Evolutionary conservation across 2,329 filamentous ascomycete species (phyloP), one percentile per base, ranked within the genome.

Genomic region (Shiraia bambusicola): DNA sequence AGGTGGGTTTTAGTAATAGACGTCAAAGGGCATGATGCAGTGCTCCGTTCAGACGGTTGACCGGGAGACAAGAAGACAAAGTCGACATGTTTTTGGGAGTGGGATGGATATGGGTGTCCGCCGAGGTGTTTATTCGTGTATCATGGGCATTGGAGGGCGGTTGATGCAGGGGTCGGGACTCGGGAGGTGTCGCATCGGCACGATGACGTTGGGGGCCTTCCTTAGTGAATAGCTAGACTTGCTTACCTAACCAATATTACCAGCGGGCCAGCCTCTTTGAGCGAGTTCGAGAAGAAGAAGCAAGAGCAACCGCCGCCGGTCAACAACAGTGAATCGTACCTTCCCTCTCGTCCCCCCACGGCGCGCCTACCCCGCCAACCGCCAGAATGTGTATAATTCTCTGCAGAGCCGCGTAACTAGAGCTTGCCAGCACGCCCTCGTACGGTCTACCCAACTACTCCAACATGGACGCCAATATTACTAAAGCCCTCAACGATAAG

Each of bases 401-500:
- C 39, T 17, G 49, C 52, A 43, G 45, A 50, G 42, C 47, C 55
- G n/a, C n/a, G n/a, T n/a, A 60, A 65, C 62, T 64, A 64, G 57
- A 54, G 35, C 35, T 41, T 28, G 37, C 47, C 35, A 37, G 35
- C 45, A 36, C 32, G 22, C 36, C 33, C 50, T 41, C 33, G n/a
- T n/a, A n/a, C n/a, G n/a, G n/a, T n/a, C n/a, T n/a, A n/a, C n/a
- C n/a, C n/a, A n/a, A n/a, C 42, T 33, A 24, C 37, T 45, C 43
- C 56, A 63, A 32, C 47, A 96, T 97, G 91, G 92, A 97, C 76
- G 77, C 81, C 63, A 85, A 84, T 66, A 88, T 96, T 67, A 89
- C 94, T 72, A 88, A 92, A 59, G 81, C 91, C 56, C 78, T 98
- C 66, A 95, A 94, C 68, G 93, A 98, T 74, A 98, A 96, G 81